A percentile compares a stretch with the other conserved stretches of the same genome.
These are phyloP conservation scores for Nicotiana otophora DNA, from an alignment of 257 asterid genomes.

Conservation along the genomic window DNA sequence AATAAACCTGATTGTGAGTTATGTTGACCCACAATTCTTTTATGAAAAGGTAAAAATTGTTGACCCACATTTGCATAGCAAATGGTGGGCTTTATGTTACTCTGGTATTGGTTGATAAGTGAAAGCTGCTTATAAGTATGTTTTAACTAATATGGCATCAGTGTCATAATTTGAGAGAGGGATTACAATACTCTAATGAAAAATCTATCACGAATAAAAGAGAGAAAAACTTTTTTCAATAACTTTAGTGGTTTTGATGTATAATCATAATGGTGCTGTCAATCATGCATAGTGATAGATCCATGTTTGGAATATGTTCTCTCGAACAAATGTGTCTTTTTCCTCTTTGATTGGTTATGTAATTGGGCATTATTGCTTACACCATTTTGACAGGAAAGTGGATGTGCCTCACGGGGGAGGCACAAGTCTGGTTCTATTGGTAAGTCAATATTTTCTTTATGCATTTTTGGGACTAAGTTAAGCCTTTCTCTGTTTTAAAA, in stretches of 20 bases:
- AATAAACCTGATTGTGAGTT: background rate
- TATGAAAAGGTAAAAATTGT: background rate
- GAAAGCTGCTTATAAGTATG: background rate
- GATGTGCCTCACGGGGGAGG: background rate
- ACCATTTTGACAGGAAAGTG: constrained; percentile 4
- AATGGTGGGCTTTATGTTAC: background rate
- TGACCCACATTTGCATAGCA: background rate
- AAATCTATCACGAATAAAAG: background rate
- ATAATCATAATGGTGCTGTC: background rate
- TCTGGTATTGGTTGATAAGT: background rate
- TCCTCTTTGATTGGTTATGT: background rate
- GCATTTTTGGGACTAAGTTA: background rate
- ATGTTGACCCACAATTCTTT: background rate
- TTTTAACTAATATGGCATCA: background rate
- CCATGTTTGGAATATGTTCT: background rate
- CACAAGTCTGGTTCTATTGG: background rate
- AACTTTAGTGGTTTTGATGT: background rate
- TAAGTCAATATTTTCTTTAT: background rate
- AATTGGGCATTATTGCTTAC: background rate
- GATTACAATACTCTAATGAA: background rate
- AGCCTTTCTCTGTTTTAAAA: background rate
- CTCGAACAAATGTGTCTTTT: constrained; percentile 1
- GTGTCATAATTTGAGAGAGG: background rate
- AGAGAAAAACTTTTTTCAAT: background rate
- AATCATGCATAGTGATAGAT: background rate